Evolutionary conservation across 306 rosid species (phyloP), one percentile per base, ranked within the genome.

Genomic region (Gynostemma pentaphyllum): DNA sequence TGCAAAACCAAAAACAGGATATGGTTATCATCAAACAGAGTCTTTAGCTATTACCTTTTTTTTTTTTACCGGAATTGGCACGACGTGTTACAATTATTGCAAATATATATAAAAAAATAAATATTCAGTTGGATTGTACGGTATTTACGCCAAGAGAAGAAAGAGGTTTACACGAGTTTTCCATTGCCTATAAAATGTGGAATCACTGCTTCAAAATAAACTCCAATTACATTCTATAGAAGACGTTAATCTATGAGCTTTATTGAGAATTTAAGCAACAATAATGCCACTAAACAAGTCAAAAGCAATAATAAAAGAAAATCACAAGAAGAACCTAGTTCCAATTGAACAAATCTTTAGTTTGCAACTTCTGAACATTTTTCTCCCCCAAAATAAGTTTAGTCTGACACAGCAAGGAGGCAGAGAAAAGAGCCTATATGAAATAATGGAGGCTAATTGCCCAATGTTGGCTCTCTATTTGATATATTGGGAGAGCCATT

Each of bases 401-500:
- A 13, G 32, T 61, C 50, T 14, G 49, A 14, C 66, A 23, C 13
- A 32, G 23, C 1, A 47, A 47, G 23, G 23, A 1, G 24, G 23
- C 53, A 47, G 23, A 12, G 18, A 30, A 9, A 50, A 64, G 24
- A 15, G 18, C 45, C 56, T 45, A 46, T 6, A 65, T 32, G 22
- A 30, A 12, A 49, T 14, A 18, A 37, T 45, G 42, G 45, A 47
- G 18, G 54, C 69, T 65, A 47, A 47, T 47, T 65, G 52, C 59
- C 56, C 30, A 62, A 22, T 37, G 49, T 13, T 19, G 44, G 65
- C 44, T 52, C 44, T 52, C 84, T 79, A 79, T 28, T 72, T 81
- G 68, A 81, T 74, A 62, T 79, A 79, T 44, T 79, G 84, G 41
- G 84, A 79, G 49, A 76, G 61, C 84, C 84, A 79, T 68, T 79